Base-by-base conservation (phyloP, 1,284 basidiomycete species). In the Rhodotorula sp. region DNA sequence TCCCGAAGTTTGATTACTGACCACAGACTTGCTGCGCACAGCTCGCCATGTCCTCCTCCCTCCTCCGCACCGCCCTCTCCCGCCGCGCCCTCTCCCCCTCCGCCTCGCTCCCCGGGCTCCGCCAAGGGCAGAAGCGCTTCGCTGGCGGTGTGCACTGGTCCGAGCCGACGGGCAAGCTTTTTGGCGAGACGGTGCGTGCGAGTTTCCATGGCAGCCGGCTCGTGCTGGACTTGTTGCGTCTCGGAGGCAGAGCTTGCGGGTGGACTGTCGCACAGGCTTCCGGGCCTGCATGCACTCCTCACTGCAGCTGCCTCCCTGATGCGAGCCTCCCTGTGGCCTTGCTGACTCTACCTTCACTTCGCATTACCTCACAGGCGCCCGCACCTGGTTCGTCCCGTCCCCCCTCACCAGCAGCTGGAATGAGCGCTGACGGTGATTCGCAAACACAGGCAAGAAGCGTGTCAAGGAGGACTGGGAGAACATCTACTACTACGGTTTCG, bases 391-490 rank as follows among this genome's bases (percentile, higher is more conserved):
- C 34, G 50, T 10, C 21, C 21, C 14, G 46, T 23, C 10, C 23
- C 53, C 34, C 45, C 48, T 58, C 54, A 4, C 46, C 48, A 27
- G 34, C 5, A 12, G 9, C 17, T 57, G 23, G 12, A 19, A 88
- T 10, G 73, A 75, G 34, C 71, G 25, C 77, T 66, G 27, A 48
- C 34, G 16, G 8, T n/a, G 0, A 16, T 34, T 7, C 17, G 7
- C n/a, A 34, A 23, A 2, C 0, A 27, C 53, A 76, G 93, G 92
- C 8, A 88, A 91, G 82, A 93, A 91, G 81, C 87, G 93, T 77
- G 87, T 89, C 79, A 90, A 90, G 81, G 91, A 93, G 81, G 87
- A 89, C 64, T 95, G 93, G 93, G 93, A 93, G 84, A 87, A 71
- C 64, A 75, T 76, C 65, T 95, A 91, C 90, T 92, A 92, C 81